A percentile compares a stretch with the other conserved stretches of the same genome.
These are phyloP conservation scores for Pythium brachiatum DNA, from an alignment of 352 stramenopile genomes.

Conservation along the genomic window DNA sequence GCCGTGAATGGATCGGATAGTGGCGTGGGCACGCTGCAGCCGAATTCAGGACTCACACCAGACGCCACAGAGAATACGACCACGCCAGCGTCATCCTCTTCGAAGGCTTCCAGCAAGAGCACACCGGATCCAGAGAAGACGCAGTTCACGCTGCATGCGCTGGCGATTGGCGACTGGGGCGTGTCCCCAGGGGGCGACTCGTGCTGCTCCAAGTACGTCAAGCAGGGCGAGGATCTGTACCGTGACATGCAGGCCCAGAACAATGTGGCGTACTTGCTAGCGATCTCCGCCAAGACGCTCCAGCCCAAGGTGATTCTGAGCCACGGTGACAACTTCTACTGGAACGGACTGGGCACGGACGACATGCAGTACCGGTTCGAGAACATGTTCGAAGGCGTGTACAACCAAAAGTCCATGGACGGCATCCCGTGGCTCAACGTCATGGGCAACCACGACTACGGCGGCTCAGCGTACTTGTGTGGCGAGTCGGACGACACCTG, in stretches of 20 bases:
- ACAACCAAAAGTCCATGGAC: conserved; percentile 47
- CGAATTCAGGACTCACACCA: not conserved
- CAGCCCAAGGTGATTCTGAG: conserved; percentile 62
- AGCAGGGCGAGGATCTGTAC: conserved; percentile 22
- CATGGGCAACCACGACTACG: conserved; percentile 81
- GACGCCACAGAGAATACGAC: not conserved
- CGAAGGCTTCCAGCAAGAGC: not conserved
- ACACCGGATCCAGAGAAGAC: conserved; percentile 13
- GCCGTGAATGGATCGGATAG: not conserved
- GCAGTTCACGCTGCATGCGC: conserved; percentile 20
- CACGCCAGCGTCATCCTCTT: not conserved
- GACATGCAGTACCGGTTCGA: conserved; percentile 58
- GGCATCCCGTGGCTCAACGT: conserved; percentile 72
- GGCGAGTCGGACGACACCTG: conserved; percentile 37
- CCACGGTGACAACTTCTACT: conserved; percentile 86
- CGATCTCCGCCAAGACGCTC: conserved; percentile 32
- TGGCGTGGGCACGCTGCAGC: not conserved
- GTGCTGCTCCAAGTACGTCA: conserved; percentile 28
- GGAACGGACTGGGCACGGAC: conserved; percentile 58
- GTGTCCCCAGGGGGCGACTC: conserved; percentile 22
- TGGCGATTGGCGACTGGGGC: conserved; percentile 28
- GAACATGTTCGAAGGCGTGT: conserved; percentile 69
- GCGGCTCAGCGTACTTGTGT: conserved; percentile 68
- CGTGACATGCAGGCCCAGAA: conserved; percentile 35
- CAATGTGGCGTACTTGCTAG: conserved; percentile 29